phyloP scores from a whole-genome alignment of 495 filamentous ascomycete species.

The Hypomontagnella monticulosa region DNA sequence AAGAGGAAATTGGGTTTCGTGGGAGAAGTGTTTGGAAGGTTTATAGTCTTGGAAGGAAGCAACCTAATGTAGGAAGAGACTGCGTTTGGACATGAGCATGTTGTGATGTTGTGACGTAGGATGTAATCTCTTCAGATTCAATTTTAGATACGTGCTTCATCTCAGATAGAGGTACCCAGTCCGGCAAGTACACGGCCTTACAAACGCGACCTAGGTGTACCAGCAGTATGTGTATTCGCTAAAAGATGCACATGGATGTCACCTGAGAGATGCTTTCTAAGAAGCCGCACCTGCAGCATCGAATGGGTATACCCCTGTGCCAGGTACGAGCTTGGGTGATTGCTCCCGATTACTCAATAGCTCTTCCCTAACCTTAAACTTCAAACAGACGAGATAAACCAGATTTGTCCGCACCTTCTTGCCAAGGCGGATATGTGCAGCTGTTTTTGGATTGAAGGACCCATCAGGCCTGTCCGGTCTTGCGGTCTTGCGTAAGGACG shows the following conservation, averaged over 20 bases:
- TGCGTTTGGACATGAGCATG: conserved; percentile 17
- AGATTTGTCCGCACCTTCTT: conserved; percentile 28
- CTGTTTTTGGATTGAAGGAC: conserved; percentile 28
- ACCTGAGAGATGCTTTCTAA: conserved; percentile 17
- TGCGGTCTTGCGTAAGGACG: conserved; percentile 28
- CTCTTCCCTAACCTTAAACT: conserved; percentile 28
- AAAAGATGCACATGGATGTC: conserved; percentile 17
- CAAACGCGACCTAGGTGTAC: conserved; percentile 10
- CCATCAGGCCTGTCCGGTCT: conserved; percentile 18
- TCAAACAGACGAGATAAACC: conserved; percentile 14
- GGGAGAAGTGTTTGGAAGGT: background rate
- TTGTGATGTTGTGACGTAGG: conserved; percentile 6
- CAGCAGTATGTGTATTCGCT: conserved; percentile 6
- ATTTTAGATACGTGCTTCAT: conserved; percentile 27
- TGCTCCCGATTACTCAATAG: conserved; percentile 11
- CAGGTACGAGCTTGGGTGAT: conserved; percentile 15
- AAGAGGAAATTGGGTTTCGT: conserved; percentile 1
- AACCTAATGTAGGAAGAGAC: background rate
- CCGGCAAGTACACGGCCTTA: conserved; percentile 1
- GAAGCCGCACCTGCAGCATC: conserved; percentile 5
- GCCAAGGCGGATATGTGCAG: conserved; percentile 39
- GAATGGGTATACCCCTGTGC: conserved; percentile 23
- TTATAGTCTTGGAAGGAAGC: conserved; percentile 12
- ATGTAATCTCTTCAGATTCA: conserved; percentile 12
- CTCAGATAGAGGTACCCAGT: conserved; percentile 11